phyloP scores from a whole-genome alignment of 345 rosid genomes.

The Linum tenue region DNA sequence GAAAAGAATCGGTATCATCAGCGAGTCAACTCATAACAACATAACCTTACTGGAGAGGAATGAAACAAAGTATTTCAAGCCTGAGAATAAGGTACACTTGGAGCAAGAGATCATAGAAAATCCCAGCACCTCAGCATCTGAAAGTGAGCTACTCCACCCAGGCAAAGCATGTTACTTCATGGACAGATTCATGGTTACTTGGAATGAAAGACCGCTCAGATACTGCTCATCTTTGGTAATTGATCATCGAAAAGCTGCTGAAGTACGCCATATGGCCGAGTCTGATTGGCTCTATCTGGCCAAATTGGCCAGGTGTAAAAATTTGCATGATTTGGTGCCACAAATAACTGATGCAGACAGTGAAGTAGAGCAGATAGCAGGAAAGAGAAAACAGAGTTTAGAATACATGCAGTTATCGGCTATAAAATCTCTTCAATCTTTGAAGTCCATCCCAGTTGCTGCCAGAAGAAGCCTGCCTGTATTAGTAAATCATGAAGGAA shows the following conservation, averaged over 20 bases:
- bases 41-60: conserved; percentile 45
- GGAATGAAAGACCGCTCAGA: conserved; percentile 29
- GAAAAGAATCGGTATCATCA: conserved; percentile 46
- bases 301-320: conserved; percentile 38
- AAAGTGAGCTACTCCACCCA: conserved; percentile 27
- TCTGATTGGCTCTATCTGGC: conserved; percentile 74
- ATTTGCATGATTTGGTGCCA: conserved; percentile 20
- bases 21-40: conserved; percentile 48
- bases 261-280: conserved; percentile 62
- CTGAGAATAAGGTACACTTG: conserved; percentile 22
- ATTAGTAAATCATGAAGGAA: conserved; percentile 41
- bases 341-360: conserved; percentile 4
- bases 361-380: conserved; percentile 11
- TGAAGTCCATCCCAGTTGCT: conserved; percentile 58
- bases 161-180: conserved; percentile 54
- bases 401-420: conserved; percentile 41
- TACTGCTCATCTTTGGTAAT: conserved; percentile 22
- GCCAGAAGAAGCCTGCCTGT: conserved; percentile 80
- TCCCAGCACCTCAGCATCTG: conserved; percentile 10
- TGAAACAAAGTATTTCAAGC: conserved; percentile 52
- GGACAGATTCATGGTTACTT: conserved; percentile 63
- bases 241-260: conserved; percentile 24
- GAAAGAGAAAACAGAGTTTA: conserved; percentile 11
- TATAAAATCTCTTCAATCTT: conserved; percentile 31
- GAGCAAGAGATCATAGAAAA: conserved; percentile 17